These are phyloP conservation scores for Phlebiopsis flavidoalba DNA, from an alignment of 768 basidiomycete genomes.

Conservation along the genomic window DNA sequence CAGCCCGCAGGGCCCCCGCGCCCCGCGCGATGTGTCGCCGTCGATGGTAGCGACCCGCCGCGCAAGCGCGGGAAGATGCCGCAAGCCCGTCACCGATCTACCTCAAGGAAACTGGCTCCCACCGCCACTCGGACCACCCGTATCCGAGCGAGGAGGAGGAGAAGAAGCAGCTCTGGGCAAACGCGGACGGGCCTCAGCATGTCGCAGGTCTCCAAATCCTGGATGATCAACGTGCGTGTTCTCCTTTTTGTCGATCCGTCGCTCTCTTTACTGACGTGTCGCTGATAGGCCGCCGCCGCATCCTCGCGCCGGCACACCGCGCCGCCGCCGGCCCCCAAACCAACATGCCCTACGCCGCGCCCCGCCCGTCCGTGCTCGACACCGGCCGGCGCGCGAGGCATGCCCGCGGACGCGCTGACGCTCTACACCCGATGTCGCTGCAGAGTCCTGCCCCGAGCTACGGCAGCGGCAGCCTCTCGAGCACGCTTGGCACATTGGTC, in stretches of 20 bases:
- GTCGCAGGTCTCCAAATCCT: constrained; percentile 87
- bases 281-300: constrained; percentile 69
- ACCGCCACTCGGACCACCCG: constrained; percentile 84
- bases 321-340: constrained; percentile 74
- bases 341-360: constrained; percentile 61
- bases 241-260: constrained; percentile 17
- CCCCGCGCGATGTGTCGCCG: constrained; percentile 49
- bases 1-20: constrained; percentile 36
- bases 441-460: constrained; percentile 43
- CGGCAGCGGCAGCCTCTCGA: constrained; percentile 7
- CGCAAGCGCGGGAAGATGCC: constrained; percentile 86
- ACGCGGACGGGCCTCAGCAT: constrained; percentile 83
- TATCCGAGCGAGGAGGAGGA: constrained; percentile 81
- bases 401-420: constrained; percentile 68
- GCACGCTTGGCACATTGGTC: constrained; percentile 25
- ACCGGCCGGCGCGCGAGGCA: constrained; percentile 53
- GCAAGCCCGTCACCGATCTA: constrained; percentile 88
- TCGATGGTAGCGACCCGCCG: constrained; percentile 72
- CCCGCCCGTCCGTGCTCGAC: constrained; percentile 32
- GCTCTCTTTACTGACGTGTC: constrained; percentile 7
- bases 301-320: constrained; percentile 77
- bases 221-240: constrained; percentile 83
- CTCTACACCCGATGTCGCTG: constrained; percentile 75
- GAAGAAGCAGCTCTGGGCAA: constrained; percentile 85
- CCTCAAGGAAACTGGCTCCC: constrained; percentile 76